phyloP scores from a whole-genome alignment of 768 basidiomycete genomes.

The Rhizopogon roseolus region DNA sequence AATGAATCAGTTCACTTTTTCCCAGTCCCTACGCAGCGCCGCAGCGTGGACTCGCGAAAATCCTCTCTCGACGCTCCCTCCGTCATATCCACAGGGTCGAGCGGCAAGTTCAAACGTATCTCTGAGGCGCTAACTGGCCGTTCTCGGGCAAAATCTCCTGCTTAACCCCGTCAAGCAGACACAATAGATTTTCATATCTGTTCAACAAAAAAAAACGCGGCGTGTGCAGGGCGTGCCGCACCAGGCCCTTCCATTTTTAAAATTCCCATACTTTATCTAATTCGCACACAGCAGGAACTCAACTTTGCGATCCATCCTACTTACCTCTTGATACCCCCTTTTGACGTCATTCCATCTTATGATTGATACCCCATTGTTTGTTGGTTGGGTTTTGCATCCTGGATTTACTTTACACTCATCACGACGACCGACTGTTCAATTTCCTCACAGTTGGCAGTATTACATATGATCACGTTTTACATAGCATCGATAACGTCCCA shows the following conservation, averaged over 20 bases:
- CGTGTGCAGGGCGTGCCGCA: not conserved
- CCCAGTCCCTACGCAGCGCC: conserved; percentile 28
- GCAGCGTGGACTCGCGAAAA: conserved; percentile 21
- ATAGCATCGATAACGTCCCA: not conserved
- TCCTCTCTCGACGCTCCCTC: conserved; percentile 25
- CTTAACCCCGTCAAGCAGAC: conserved; percentile 2
- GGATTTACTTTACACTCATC: not conserved
- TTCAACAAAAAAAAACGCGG: conserved; percentile 4
- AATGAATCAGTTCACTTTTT: conserved; percentile 29
- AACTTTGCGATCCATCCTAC: not conserved
- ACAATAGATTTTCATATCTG: not conserved
- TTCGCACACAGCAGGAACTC: not conserved
- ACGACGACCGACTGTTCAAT: not conserved
- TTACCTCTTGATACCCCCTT: not conserved
- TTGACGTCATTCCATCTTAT: not conserved
- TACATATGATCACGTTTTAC: not conserved
- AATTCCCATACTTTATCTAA: not conserved
- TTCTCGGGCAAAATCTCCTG: conserved; percentile 17
- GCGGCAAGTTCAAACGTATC: conserved; percentile 15
- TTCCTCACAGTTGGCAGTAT: not conserved
- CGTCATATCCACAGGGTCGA: conserved; percentile 20
- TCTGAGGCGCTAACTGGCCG: conserved; percentile 13
- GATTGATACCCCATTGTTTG: not conserved
- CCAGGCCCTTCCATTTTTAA: not conserved
- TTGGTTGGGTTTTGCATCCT: not conserved